Conservation (phyloP, 768 basidiomycete species). For the Leucocoprinus sp. region DNA sequence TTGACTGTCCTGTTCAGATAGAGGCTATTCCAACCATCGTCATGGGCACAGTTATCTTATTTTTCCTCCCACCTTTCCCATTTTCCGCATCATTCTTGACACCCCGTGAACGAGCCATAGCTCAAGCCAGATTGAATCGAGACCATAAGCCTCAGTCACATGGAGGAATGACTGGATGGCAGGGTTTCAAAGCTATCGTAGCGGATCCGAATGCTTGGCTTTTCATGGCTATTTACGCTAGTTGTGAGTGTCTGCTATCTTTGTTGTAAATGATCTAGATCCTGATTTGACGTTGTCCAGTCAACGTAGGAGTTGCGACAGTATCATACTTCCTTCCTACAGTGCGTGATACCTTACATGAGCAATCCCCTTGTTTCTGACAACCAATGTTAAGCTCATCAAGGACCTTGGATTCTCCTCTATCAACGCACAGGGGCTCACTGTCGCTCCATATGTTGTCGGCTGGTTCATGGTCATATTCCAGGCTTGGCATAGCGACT, state of each 20-base stretch:
- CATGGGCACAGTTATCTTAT: slow-evolving; percentile 39
- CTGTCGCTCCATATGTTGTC: slow-evolving; percentile 47
- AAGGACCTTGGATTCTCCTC: slow-evolving; percentile 47
- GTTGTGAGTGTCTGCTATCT: slow-evolving; percentile 29
- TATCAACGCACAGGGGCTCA: slow-evolving; percentile 49
- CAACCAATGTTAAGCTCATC: slow-evolving; percentile 33
- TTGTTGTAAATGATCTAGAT: background rate
- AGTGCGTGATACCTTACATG: slow-evolving; percentile 19
- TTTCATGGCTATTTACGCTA: slow-evolving; percentile 43
- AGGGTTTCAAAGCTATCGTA: slow-evolving; percentile 43
- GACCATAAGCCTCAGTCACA: slow-evolving; percentile 54
- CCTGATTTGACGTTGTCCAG: slow-evolving; percentile 18
- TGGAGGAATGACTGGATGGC: slow-evolving; percentile 50
- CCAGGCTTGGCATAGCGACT: slow-evolving; percentile 49
- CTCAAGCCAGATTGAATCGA: slow-evolving; percentile 45
- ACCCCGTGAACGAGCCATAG: slow-evolving; percentile 44
- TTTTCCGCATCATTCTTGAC: slow-evolving; percentile 46
- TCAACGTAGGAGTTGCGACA: slow-evolving; percentile 50
- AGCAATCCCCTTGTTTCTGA: background rate
- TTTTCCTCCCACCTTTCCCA: slow-evolving; percentile 49
- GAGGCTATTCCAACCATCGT: slow-evolving; percentile 49
- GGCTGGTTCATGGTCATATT: slow-evolving; percentile 50
- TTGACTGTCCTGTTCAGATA: slow-evolving; percentile 24
- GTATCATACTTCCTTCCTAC: slow-evolving; percentile 52
- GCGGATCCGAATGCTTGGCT: slow-evolving; percentile 44